Evolutionary conservation across 176 grass and related monocot species (phyloP).

Genomic region (Tuctoria greenei): DNA sequence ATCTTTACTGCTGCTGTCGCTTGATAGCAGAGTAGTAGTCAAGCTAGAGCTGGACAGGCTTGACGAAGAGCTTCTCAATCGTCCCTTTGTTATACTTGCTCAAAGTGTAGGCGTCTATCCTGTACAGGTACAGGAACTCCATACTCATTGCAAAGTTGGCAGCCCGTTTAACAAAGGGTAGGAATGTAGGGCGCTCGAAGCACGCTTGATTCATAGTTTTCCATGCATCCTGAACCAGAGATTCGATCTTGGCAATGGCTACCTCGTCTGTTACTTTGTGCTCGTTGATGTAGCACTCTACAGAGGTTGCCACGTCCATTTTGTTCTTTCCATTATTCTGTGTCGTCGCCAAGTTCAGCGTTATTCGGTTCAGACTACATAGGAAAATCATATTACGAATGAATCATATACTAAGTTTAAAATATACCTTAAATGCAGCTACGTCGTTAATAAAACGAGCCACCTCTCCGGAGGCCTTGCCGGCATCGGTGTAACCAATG

Average conservation of each 20-base stretch:
- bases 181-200: neutral
- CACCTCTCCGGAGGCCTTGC: neutral
- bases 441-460: neutral
- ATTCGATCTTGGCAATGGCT: neutral
- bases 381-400: too few relatives aligned
- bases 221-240: neutral
- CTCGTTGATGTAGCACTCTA: neutral
- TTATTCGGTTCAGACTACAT: too few relatives aligned
- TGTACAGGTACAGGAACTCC: neutral
- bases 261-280: neutral
- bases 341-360: neutral
- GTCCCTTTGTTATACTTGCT: too few relatives aligned
- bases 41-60: too few relatives aligned
- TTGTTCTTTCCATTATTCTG: constrained; percentile 33
- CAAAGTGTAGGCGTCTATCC: too few relatives aligned
- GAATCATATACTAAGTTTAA: too few relatives aligned
- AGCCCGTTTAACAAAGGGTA: neutral
- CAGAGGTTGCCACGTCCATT: neutral
- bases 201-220: neutral
- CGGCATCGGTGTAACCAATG: neutral
- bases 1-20: too few relatives aligned
- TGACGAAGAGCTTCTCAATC: too few relatives aligned
- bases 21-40: too few relatives aligned
- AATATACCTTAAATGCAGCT: neutral
- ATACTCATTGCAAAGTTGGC: neutral